phyloP scores from a whole-genome alignment of 768 basidiomycete species.

The Amanita rimosa region DNA sequence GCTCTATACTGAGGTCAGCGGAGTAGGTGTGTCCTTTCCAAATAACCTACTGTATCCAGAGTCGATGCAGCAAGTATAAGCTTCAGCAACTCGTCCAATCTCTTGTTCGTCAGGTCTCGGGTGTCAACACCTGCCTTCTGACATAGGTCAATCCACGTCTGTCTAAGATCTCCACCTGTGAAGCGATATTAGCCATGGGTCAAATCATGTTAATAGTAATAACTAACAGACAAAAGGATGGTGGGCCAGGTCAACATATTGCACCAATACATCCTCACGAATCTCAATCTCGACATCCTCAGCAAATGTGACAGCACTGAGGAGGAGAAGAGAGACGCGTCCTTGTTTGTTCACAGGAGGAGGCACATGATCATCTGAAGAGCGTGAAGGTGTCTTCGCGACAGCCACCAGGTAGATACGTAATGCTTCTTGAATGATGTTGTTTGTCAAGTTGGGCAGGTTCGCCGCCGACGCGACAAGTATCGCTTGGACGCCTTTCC shows the following conservation, averaged over 20 bases:
- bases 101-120: slow-evolving; percentile 37
- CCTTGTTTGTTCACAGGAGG: slow-evolving; percentile 36
- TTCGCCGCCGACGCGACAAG: slow-evolving; percentile 26
- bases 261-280: slow-evolving; percentile 35
- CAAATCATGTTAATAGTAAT: neutral
- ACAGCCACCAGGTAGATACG: slow-evolving; percentile 24
- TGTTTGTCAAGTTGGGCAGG: slow-evolving; percentile 37
- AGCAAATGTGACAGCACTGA: slow-evolving; percentile 35
- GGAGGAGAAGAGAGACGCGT: slow-evolving; percentile 40
- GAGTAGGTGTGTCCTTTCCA: neutral
- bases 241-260: slow-evolving; percentile 61
- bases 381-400: slow-evolving; percentile 14
- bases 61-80: slow-evolving; percentile 36
- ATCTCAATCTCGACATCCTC: slow-evolving; percentile 27
- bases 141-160: slow-evolving; percentile 76
- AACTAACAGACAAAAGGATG: slow-evolving; percentile 55
- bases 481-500: slow-evolving; percentile 32
- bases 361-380: slow-evolving; percentile 19
- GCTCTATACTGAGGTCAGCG: slow-evolving; percentile 16
- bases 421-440: slow-evolving; percentile 52
- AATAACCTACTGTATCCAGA: slow-evolving; percentile 26
- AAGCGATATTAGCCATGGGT: neutral
- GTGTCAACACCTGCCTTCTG: slow-evolving; percentile 65
- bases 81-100: slow-evolving; percentile 37
- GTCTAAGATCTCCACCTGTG: slow-evolving; percentile 37